Base-by-base conservation (phyloP, 208 protist species). In the Zelonia costaricensis region DNA sequence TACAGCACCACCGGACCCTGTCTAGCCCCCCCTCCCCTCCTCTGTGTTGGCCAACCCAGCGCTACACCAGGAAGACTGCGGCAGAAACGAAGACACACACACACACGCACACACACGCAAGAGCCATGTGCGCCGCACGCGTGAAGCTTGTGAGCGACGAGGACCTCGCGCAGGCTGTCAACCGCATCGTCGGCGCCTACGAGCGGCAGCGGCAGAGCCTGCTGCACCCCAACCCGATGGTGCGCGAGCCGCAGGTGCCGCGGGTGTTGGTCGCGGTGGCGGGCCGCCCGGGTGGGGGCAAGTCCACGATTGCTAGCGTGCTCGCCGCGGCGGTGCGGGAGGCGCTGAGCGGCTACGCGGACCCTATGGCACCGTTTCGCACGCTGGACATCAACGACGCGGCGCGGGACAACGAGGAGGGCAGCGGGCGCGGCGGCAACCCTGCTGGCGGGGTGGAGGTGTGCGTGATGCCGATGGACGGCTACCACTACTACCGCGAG, bases 381-480 rank as follows among this genome's bases (percentile, higher is more conserved):
- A 45, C 12, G 16, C 33, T 46, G 3, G 47, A 64, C 38, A 59
- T 53, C 51, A 62, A 53, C 35, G 57, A 68, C 16, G 61, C 52
- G n/a, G 54, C 62, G 20, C 44, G 54, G 15, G 22, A 45, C 33
- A 15, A 31, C 22, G 58, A 60, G 25, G 28, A 47, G 15, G 22
- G 36, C 33, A 15, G 39, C 22, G 58, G 55, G 25, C 20, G 3
- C 36, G 52, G 45, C 33, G 20, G 38, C 47, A 16, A 49, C 28
- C 18, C 27, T 54, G 30, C 16, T 0, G 16, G 51, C 6, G 66
- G 66, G 1, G 66, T 72, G 18, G 65, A 62, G 72, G 77, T 78
- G 58, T 79, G 48, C 12, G 69, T 86, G 31, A 91, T 94, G 80
- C 77, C 84, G 18, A 89, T 92, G 84, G 88, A 94, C 62, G 88